Percentiles rank a stretch among this genome's conserved stretches.
These are phyloP conservation scores for Nitzschia sp. DNA, from an alignment of 108 stramenopile species.

Conservation along the genomic window DNA sequence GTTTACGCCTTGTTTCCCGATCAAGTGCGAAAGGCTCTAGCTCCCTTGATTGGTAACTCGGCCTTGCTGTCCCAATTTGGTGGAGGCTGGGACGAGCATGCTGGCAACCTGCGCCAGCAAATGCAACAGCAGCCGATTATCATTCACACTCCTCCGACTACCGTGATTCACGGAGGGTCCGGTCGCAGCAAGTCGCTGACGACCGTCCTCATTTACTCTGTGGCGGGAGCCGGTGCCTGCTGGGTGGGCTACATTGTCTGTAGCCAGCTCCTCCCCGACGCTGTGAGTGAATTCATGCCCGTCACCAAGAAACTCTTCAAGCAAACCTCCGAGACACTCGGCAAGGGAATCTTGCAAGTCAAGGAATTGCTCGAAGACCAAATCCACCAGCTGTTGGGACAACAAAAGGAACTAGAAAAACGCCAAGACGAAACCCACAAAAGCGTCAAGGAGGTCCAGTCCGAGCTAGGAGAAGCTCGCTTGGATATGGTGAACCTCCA, in stretches of 20 bases:
- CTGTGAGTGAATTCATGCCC: slow-evolving; percentile 68
- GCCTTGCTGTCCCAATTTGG: not conserved
- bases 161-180: slow-evolving; percentile 10
- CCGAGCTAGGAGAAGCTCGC: slow-evolving; percentile 44
- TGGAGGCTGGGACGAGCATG: not conserved
- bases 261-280: slow-evolving; percentile 60
- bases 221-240: slow-evolving; percentile 47
- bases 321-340: slow-evolving; percentile 63
- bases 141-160: slow-evolving; percentile 30
- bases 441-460: slow-evolving; percentile 45
- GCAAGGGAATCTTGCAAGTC: slow-evolving; percentile 61
- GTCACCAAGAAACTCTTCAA: slow-evolving; percentile 72
- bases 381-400: slow-evolving; percentile 38
- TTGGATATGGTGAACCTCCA: slow-evolving; percentile 22
- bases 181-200: slow-evolving; percentile 1
- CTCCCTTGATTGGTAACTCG: not conserved
- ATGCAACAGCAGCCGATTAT: slow-evolving; percentile 20
- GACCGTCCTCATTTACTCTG: slow-evolving; percentile 22
- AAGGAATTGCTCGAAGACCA: slow-evolving; percentile 63
- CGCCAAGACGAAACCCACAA: slow-evolving; percentile 62
- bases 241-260: slow-evolving; percentile 69
- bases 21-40: slow-evolving; percentile 16
- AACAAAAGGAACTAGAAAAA: slow-evolving; percentile 56
- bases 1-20: slow-evolving; percentile 42
- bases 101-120: too few relatives aligned